Percentiles rank a stretch among this genome's conserved stretches.
These are phyloP conservation scores for Beta macrorhiza DNA, from an alignment of 179 eudicot species.

Conservation along the genomic window DNA sequence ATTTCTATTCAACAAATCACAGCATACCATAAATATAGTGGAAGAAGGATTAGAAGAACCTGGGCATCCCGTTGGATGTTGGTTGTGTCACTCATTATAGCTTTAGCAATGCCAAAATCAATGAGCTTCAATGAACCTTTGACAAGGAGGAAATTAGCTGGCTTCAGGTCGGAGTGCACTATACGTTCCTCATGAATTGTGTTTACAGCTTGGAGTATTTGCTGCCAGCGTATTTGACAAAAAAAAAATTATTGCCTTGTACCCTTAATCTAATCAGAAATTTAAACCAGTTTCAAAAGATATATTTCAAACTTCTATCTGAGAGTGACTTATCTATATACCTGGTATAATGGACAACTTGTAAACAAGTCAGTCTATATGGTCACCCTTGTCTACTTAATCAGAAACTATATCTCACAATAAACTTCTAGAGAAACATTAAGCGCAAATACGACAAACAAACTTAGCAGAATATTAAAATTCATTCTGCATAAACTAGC, in stretches of 20 bases:
- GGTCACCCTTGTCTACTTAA: neutral
- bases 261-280: slow-evolving; percentile 3
- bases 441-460: neutral
- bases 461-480: neutral
- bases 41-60: slow-evolving; percentile 39
- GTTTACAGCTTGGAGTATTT: slow-evolving; percentile 86
- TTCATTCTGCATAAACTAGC: neutral
- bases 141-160: slow-evolving; percentile 96
- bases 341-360: too few relatives aligned
- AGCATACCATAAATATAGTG: neutral
- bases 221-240: slow-evolving; percentile 49
- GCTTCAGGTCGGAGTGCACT: slow-evolving; percentile 96
- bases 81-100: slow-evolving; percentile 95
- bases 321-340: neutral
- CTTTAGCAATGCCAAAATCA: slow-evolving; percentile 99
- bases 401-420: neutral
- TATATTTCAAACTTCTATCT: slow-evolving; percentile 4
- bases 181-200: slow-evolving; percentile 94
- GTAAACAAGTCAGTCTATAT: neutral
- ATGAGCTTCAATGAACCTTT: slow-evolving; percentile 90
- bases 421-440: neutral
- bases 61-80: slow-evolving; percentile 95
- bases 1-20: neutral
- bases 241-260: slow-evolving; percentile 22
- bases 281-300: neutral